Conservation (phyloP, 192 early-diverging fungal genomes). For the Ramicandelaber brevisporus region DNA sequence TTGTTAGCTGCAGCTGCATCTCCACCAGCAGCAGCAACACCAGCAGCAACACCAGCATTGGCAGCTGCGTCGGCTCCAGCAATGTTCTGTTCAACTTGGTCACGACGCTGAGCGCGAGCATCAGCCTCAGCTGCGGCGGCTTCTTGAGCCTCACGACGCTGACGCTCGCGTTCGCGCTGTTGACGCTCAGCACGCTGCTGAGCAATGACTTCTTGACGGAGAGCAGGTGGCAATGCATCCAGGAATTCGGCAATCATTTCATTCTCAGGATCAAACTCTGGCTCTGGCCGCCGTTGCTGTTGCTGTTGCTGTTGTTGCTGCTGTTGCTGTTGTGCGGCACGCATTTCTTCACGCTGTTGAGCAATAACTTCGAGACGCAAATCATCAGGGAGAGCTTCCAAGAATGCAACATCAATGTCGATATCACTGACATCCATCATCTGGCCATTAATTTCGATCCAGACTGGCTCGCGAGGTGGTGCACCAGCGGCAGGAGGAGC, state of each 20-base stretch:
- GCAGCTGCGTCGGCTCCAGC: slow-evolving; percentile 3
- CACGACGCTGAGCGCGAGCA: neutral
- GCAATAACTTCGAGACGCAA: slow-evolving; percentile 77
- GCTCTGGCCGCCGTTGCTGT: too few species aligned
- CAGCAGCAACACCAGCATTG: neutral
- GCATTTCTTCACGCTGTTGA: slow-evolving; percentile 39
- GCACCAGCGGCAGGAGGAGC: slow-evolving; percentile 6
- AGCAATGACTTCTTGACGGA: slow-evolving; percentile 65
- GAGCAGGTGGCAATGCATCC: slow-evolving; percentile 68
- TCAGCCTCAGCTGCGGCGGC: slow-evolving; percentile 1
- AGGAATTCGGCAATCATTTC: slow-evolving; percentile 49
- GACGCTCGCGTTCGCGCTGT: slow-evolving; percentile 28
- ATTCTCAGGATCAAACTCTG: slow-evolving; percentile 4
- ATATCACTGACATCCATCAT: slow-evolving; percentile 73
- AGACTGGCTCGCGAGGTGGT: slow-evolving; percentile 8
- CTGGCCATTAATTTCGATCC: slow-evolving; percentile 50
- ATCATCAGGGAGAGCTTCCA: slow-evolving; percentile 85
- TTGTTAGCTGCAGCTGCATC: too few species aligned
- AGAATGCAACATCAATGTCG: slow-evolving; percentile 82
- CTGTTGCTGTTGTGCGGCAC: too few species aligned
- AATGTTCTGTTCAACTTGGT: slow-evolving; percentile 1
- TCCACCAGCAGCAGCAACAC: neutral
- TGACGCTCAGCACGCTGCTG: slow-evolving; percentile 42
- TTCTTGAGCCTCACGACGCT: slow-evolving; percentile 9
- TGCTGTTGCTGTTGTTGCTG: too few species aligned